phyloP scores from a whole-genome alignment of 768 basidiomycete genomes.

The Phanerochaete carnosa region DNA sequence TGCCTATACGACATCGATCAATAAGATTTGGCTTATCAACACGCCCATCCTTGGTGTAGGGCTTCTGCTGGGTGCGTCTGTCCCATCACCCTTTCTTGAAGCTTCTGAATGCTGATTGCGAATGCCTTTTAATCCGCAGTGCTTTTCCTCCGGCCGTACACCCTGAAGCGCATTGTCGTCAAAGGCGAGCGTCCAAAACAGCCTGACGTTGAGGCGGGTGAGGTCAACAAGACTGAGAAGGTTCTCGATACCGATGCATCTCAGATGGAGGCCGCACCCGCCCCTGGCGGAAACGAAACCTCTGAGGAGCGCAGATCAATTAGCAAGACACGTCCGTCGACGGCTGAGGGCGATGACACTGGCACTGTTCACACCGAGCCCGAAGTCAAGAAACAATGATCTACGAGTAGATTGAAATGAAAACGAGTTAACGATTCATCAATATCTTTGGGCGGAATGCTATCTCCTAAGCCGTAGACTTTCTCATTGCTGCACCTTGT shows the following conservation, averaged over 20 bases:
- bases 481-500: neutral
- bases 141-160: slow-evolving; percentile 57
- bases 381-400: slow-evolving; percentile 9
- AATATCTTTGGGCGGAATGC: neutral
- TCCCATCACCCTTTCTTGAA: neutral
- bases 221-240: slow-evolving; percentile 6
- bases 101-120: neutral
- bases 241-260: slow-evolving; percentile 5
- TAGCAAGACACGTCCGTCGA: slow-evolving; percentile 1
- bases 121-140: slow-evolving; percentile 30
- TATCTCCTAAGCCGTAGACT: neutral
- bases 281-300: slow-evolving; percentile 2
- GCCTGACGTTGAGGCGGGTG: slow-evolving; percentile 24
- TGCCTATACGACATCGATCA: slow-evolving; percentile 62
- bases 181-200: slow-evolving; percentile 29
- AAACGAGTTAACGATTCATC: neutral
- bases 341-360: slow-evolving; percentile 4
- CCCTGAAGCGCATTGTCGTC: slow-evolving; percentile 49
- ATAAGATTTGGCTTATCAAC: slow-evolving; percentile 60
- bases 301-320: slow-evolving; percentile 4
- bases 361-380: slow-evolving; percentile 10
- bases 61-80: slow-evolving; percentile 38
- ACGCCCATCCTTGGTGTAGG: slow-evolving; percentile 54
- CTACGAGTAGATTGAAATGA: neutral
- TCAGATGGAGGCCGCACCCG: slow-evolving; percentile 9